Evolutionary conservation across 2,329 filamentous ascomycete species (phyloP).

Genomic region (Penicillium sp.): DNA sequence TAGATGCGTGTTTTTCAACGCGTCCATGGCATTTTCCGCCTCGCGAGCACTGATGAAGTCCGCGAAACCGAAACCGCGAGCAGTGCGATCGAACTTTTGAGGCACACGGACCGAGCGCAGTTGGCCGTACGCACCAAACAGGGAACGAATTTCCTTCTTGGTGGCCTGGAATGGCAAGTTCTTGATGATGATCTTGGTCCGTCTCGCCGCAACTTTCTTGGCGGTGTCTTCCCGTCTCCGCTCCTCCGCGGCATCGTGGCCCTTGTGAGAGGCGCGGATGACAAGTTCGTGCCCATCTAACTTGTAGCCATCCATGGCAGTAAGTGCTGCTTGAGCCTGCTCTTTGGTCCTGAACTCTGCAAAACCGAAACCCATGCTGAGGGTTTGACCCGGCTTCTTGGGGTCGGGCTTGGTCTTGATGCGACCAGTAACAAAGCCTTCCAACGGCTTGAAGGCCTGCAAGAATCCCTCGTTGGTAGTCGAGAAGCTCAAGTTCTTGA

Average conservation of each 20-base stretch:
- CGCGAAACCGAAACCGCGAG: slow-evolving; percentile 94
- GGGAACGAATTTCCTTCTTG: slow-evolving; percentile 84
- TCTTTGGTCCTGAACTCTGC: slow-evolving; percentile 79
- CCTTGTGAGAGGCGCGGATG: slow-evolving; percentile 84
- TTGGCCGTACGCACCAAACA: slow-evolving; percentile 89
- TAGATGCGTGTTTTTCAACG: slow-evolving; percentile 88
- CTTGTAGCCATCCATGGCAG: slow-evolving; percentile 82
- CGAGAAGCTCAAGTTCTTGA: slow-evolving; percentile 90
- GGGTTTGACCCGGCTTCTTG: slow-evolving; percentile 81
- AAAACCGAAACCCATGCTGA: slow-evolving; percentile 98
- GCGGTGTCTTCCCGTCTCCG: slow-evolving; percentile 77
- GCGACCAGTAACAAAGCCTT: slow-evolving; percentile 83
- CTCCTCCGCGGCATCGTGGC: slow-evolving; percentile 83
- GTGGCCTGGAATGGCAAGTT: slow-evolving; percentile 94
- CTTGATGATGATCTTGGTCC: slow-evolving; percentile 96
- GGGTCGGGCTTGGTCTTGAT: slow-evolving; percentile 93
- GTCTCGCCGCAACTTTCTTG: slow-evolving; percentile 73
- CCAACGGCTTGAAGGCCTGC: slow-evolving; percentile 75
- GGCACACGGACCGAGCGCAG: slow-evolving; percentile 90
- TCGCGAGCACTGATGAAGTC: slow-evolving; percentile 92
- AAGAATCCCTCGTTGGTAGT: slow-evolving; percentile 76
- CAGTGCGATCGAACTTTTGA: slow-evolving; percentile 86
- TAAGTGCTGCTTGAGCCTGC: slow-evolving; percentile 75
- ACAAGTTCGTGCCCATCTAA: slow-evolving; percentile 85
- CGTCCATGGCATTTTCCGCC: slow-evolving; percentile 85